These are phyloP conservation scores for Endothia cerciana DNA, from an alignment of 2,329 filamentous ascomycete genomes.

Conservation along the genomic window DNA sequence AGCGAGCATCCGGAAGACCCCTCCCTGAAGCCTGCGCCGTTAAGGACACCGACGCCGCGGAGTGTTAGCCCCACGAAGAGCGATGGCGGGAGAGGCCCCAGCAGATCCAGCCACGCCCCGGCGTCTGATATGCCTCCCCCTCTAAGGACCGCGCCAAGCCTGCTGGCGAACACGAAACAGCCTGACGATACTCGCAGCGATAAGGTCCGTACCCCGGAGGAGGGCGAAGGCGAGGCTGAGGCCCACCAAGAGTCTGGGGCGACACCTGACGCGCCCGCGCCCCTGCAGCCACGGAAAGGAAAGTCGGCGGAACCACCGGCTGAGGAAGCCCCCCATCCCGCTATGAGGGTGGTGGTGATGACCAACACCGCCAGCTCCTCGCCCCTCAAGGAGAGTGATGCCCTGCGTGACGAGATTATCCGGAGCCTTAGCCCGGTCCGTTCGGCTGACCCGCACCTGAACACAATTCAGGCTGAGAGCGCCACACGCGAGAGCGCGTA, in stretches of 20 bases:
- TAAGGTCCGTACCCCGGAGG: neutral
- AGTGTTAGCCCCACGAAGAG: slow-evolving; percentile 16
- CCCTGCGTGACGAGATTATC: slow-evolving; percentile 74
- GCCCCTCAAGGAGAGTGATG: slow-evolving; percentile 70
- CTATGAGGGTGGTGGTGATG: slow-evolving; percentile 49
- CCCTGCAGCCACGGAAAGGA: slow-evolving; percentile 48
- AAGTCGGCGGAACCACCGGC: slow-evolving; percentile 34
- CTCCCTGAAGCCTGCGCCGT: slow-evolving; percentile 22
- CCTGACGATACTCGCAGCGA: neutral
- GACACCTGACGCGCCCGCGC: slow-evolving; percentile 43
- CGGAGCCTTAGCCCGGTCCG: slow-evolving; percentile 63
- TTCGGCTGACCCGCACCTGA: slow-evolving; percentile 29
- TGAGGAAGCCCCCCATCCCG: slow-evolving; percentile 38
- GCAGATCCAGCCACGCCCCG: slow-evolving; percentile 13
- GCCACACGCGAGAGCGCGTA: slow-evolving; percentile 61
- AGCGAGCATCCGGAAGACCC: slow-evolving; percentile 22
- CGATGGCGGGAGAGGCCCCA: slow-evolving; percentile 5
- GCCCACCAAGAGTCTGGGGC: slow-evolving; percentile 27
- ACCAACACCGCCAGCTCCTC: slow-evolving; percentile 52
- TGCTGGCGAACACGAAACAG: neutral
- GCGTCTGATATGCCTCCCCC: slow-evolving; percentile 14
- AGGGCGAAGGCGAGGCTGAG: slow-evolving; percentile 10
- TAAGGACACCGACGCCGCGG: slow-evolving; percentile 24
- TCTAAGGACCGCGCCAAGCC: slow-evolving; percentile 17
- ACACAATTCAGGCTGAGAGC: slow-evolving; percentile 19